These are phyloP conservation scores for Fusarium sterilihyphosum DNA, from an alignment of 2,329 filamentous ascomycete genomes.

Conservation along the genomic window DNA sequence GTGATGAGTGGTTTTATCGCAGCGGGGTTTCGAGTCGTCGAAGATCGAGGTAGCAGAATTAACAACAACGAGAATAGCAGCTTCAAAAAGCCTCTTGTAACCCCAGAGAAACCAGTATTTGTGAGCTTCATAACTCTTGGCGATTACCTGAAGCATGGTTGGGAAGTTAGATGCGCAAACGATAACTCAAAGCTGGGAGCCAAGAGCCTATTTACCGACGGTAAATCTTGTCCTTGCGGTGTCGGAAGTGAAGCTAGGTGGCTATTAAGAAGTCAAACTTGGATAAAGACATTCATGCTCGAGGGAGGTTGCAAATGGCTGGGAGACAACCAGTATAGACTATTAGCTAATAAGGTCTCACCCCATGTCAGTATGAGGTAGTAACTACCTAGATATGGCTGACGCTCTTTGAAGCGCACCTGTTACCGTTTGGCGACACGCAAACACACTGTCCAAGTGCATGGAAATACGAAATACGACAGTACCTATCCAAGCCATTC, in stretches of 20 bases:
- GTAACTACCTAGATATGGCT: not conserved
- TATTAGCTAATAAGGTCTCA: not conserved
- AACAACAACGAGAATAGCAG: not conserved
- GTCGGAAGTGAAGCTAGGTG: no score
- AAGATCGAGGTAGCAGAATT: not conserved
- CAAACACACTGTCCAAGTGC: not conserved
- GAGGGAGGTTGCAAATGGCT: not conserved
- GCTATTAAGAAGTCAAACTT: not conserved
- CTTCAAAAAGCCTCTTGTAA: not conserved
- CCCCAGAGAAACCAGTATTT: not conserved
- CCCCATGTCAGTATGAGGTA: not conserved
- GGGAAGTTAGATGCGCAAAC: not conserved
- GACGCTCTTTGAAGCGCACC: not conserved
- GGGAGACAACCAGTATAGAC: not conserved
- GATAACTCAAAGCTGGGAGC: no score
- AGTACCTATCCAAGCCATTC: not conserved
- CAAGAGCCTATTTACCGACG: not conserved
- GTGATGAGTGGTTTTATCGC: not conserved
- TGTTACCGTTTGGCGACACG: not conserved
- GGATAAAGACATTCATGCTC: not conserved
- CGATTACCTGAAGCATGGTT: not conserved
- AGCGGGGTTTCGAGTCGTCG: not conserved
- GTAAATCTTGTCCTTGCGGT: not conserved
- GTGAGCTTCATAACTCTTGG: not conserved
- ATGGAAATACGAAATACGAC: not conserved